phyloP scores from a whole-genome alignment of 768 basidiomycete genomes.

The Leccinum arenicola region DNA sequence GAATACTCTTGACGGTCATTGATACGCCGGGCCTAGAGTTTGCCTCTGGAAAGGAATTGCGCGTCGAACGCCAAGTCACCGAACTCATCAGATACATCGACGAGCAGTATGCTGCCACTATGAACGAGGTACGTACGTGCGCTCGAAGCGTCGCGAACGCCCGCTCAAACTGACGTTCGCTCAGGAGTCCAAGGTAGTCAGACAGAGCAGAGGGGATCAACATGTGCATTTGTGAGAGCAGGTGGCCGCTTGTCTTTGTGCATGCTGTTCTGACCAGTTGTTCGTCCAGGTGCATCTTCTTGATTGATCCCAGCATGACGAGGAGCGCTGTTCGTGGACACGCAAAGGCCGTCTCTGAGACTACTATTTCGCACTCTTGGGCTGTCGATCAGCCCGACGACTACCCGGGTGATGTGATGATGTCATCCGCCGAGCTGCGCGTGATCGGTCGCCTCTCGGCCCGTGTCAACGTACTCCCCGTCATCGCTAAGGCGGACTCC shows the following conservation, averaged over 20 bases:
- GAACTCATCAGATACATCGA: conserved; percentile 75
- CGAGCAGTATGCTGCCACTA: conserved; percentile 77
- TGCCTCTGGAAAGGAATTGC: conserved; percentile 65
- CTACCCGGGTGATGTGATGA: conserved; percentile 48
- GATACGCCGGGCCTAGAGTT: conserved; percentile 88
- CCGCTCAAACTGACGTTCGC: conserved; percentile 1
- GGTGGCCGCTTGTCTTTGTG: neutral
- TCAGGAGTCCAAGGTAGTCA: conserved; percentile 85
- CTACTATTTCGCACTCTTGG: conserved; percentile 51
- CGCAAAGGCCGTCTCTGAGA: conserved; percentile 60
- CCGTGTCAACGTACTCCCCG: conserved; percentile 78
- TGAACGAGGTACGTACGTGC: conserved; percentile 63
- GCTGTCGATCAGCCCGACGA: conserved; percentile 51
- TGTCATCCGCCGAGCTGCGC: conserved; percentile 76
- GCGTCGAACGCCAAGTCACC: conserved; percentile 77
- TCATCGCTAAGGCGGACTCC: conserved; percentile 78
- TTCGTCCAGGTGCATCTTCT: conserved; percentile 68
- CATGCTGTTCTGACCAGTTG: conserved; percentile 12
- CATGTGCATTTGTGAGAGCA: conserved; percentile 79
- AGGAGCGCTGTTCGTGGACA: conserved; percentile 48
- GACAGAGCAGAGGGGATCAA: conserved; percentile 84
- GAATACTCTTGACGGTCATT: conserved; percentile 74
- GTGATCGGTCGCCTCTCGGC: conserved; percentile 74
- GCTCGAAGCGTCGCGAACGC: neutral
- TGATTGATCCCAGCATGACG: conserved; percentile 77